A percentile compares a stretch with the other conserved stretches of the same genome.
These are phyloP conservation scores for Mrakia frigida DNA, from an alignment of 768 basidiomycete genomes.

Conservation along the genomic window DNA sequence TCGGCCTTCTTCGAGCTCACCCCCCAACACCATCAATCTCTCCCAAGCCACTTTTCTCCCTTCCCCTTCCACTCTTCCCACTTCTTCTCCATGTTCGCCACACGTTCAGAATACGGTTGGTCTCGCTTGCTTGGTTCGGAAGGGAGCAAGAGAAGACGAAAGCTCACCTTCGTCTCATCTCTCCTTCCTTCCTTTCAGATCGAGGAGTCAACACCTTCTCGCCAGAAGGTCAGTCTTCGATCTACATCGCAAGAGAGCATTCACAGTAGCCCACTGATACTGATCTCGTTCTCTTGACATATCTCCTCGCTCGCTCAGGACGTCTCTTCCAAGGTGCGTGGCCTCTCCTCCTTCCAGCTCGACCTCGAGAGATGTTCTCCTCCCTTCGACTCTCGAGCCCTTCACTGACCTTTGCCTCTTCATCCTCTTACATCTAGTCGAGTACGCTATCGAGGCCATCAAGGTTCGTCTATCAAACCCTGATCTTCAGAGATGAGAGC, in stretches of 20 bases:
- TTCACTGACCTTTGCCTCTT: neutral
- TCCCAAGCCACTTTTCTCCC: neutral
- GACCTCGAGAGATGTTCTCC: constrained; percentile 24
- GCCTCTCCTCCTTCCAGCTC: neutral
- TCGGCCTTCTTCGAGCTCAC: neutral
- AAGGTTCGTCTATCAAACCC: constrained; percentile 55
- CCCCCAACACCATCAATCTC: neutral
- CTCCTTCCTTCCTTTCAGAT: constrained; percentile 47
- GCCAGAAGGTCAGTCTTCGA: constrained; percentile 52
- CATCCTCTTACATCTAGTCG: constrained; percentile 55
- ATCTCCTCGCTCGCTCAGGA: constrained; percentile 40
- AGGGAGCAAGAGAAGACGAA: constrained; percentile 39
- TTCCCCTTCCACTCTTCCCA: too few species aligned
- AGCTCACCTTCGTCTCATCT: neutral
- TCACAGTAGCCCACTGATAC: constrained; percentile 10
- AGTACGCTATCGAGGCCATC: constrained; percentile 99
- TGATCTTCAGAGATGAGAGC: neutral
- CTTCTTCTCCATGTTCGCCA: constrained; percentile 67
- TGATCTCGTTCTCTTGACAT: neutral
- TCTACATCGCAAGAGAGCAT: neutral
- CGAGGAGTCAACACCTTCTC: constrained; percentile 99
- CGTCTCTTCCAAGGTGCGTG: constrained; percentile 89
- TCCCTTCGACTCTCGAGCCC: neutral
- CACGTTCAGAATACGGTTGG: constrained; percentile 88
- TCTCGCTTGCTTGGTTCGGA: neutral